These are phyloP conservation scores for Wallacemonas sp. DNA, from an alignment of 208 protist genomes.

Conservation along the genomic window DNA sequence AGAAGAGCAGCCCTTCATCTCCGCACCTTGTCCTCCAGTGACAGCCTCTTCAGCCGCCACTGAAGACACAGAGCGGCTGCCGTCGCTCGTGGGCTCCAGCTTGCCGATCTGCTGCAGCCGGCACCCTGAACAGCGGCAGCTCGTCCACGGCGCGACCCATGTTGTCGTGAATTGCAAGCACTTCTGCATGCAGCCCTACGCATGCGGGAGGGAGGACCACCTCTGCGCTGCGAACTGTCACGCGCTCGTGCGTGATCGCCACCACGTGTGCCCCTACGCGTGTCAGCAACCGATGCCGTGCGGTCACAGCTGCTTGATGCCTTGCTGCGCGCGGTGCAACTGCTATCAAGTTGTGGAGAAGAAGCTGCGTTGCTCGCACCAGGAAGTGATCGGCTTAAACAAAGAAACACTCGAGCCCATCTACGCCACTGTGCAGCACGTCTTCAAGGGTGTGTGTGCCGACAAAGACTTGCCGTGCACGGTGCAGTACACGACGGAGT, in stretches of 20 bases:
- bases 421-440: constrained; percentile 69
- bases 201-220: constrained; percentile 57
- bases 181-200: constrained; percentile 58
- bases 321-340: constrained; percentile 67
- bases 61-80: constrained; percentile 27
- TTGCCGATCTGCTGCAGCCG: constrained; percentile 78
- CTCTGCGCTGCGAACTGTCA: constrained; percentile 70
- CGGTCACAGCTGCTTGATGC: constrained; percentile 70
- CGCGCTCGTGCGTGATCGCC: constrained; percentile 28
- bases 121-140: constrained; percentile 73
- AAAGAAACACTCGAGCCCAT: constrained; percentile 65
- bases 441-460: constrained; percentile 80
- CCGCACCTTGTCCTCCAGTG: too few species aligned
- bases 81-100: constrained; percentile 55
- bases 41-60: neutral
- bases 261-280: constrained; percentile 57
- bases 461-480: constrained; percentile 65
- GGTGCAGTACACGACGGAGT: constrained; percentile 78
- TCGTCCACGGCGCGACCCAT: constrained; percentile 51
- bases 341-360: constrained; percentile 77
- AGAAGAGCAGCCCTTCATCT: constrained; percentile 50
- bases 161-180: constrained; percentile 53
- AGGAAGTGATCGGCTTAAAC: constrained; percentile 69
- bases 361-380: constrained; percentile 65
- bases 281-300: constrained; percentile 63